A percentile compares a stretch with the other conserved stretches of the same genome.
Conservation (phyloP, 2,329 filamentous ascomycete species). For the Colletotrichum gigasporum region DNA sequence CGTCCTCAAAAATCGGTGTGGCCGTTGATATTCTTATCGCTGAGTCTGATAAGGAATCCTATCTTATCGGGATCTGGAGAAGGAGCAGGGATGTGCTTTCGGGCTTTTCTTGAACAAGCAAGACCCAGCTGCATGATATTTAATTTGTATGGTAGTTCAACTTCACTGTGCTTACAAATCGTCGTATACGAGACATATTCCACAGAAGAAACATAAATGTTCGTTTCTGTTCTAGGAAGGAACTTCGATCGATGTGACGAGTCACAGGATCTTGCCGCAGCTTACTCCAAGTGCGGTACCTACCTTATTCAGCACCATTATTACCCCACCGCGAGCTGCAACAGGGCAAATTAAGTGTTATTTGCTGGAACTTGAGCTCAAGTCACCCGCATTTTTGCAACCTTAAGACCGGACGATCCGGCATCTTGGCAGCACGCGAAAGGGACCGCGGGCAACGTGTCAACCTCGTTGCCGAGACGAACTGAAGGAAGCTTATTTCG, state of each 20-base stretch:
- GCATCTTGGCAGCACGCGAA: neutral
- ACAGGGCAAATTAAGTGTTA: too few relatives aligned
- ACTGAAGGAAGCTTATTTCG: neutral
- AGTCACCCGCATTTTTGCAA: neutral
- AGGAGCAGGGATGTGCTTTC: neutral
- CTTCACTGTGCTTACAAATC: neutral
- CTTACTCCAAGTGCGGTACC: too few relatives aligned
- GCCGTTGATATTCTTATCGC: constrained; percentile 24
- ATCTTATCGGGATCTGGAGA: constrained; percentile 11
- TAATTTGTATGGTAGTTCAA: too few relatives aligned
- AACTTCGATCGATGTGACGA: too few relatives aligned
- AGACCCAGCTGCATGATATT: neutral
- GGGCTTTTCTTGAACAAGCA: neutral
- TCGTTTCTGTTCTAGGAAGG: too few relatives aligned
- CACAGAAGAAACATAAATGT: too few relatives aligned
- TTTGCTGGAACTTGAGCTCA: too few relatives aligned
- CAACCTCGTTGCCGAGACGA: neutral
- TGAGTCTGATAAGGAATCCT: constrained; percentile 4
- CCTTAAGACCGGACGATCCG: neutral
- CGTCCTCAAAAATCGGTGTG: constrained; percentile 19
- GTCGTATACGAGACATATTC: too few relatives aligned
- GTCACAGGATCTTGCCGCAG: too few relatives aligned
- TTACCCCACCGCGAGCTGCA: too few relatives aligned
- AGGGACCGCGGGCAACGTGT: neutral
- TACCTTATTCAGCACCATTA: too few relatives aligned